Evolutionary conservation across 768 basidiomycete genomes (phyloP).

Genomic region (Boletus reticuloceps): DNA sequence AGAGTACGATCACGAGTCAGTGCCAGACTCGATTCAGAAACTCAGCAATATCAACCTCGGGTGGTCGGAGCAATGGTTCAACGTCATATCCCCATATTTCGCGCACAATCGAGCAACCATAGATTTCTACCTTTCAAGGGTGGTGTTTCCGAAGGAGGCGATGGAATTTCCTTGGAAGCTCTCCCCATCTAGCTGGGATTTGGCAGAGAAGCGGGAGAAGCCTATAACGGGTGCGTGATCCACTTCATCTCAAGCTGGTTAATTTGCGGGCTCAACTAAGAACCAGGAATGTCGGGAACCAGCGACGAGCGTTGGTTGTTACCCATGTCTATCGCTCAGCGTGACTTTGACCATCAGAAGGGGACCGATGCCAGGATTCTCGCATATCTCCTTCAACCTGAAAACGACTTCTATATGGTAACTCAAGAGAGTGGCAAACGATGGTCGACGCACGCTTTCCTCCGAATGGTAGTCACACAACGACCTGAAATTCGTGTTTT

Average conservation of each 20-base stretch:
- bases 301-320: conserved; percentile 26
- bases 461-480: conserved; percentile 31
- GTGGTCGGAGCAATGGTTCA: not conserved
- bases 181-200: too few relatives aligned
- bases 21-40: not conserved
- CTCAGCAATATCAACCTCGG: not conserved
- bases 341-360: not conserved
- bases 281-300: conserved; percentile 38
- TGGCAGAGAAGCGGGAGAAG: too few relatives aligned
- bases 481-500: conserved; percentile 39
- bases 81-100: not conserved
- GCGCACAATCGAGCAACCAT: too few relatives aligned
- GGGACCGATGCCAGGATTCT: conserved; percentile 43
- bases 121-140: too few relatives aligned
- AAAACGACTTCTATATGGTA: conserved; percentile 8
- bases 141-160: too few relatives aligned
- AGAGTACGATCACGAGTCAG: not conserved
- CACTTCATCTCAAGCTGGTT: too few relatives aligned
- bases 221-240: conserved; percentile 2
- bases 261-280: not conserved
- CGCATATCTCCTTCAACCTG: conserved; percentile 23
- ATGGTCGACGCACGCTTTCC: not conserved
- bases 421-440: not conserved
- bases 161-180: too few relatives aligned
- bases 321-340: too few relatives aligned